A percentile compares a stretch with the other conserved stretches of the same genome.
These are phyloP conservation scores for Kodamaea fungicola DNA, from an alignment of 1,139 yeast genomes.

Conservation along the genomic window DNA sequence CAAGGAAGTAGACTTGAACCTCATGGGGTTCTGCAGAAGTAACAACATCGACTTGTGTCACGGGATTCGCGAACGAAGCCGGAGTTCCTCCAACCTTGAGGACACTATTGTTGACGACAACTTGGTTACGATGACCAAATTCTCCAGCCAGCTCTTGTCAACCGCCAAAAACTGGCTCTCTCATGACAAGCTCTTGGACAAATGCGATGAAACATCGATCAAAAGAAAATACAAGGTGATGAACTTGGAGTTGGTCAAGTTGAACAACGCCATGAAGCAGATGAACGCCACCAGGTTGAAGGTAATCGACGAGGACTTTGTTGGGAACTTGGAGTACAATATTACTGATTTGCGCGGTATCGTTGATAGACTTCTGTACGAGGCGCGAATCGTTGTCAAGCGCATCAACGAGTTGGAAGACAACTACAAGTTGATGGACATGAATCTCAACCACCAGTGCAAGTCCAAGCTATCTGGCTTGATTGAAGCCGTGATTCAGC, in stretches of 20 bases:
- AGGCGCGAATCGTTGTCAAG: slow-evolving; percentile 65
- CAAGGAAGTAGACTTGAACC: slow-evolving; percentile 29
- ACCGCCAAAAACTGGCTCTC: slow-evolving; percentile 18
- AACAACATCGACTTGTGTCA: slow-evolving; percentile 3
- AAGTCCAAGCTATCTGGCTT: slow-evolving; percentile 23
- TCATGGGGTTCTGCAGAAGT: slow-evolving; percentile 21
- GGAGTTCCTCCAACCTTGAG: slow-evolving; percentile 46
- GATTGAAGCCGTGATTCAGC: slow-evolving; percentile 36
- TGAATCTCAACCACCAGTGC: slow-evolving; percentile 32
- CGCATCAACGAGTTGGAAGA: slow-evolving; percentile 82
- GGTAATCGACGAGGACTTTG: slow-evolving; percentile 31
- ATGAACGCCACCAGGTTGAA: slow-evolving; percentile 29
- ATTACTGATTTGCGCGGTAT: slow-evolving; percentile 63
- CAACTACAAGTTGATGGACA: slow-evolving; percentile 46
- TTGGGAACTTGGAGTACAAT: slow-evolving; percentile 41
- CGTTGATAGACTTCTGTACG: slow-evolving; percentile 77
- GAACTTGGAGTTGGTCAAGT: slow-evolving; percentile 29
- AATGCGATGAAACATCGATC: slow-evolving; percentile 10
- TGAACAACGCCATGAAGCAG: slow-evolving; percentile 27
- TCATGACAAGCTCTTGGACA: slow-evolving; percentile 10
- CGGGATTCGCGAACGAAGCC: slow-evolving; percentile 17
- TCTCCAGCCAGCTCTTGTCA: slow-evolving; percentile 21
- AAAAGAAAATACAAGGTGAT: slow-evolving; percentile 25
- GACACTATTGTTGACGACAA: slow-evolving; percentile 21
- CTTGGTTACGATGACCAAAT: slow-evolving; percentile 22